Evolutionary conservation across 176 grass and related monocot genomes (phyloP).

Genomic region (Cocos nucifera): DNA sequence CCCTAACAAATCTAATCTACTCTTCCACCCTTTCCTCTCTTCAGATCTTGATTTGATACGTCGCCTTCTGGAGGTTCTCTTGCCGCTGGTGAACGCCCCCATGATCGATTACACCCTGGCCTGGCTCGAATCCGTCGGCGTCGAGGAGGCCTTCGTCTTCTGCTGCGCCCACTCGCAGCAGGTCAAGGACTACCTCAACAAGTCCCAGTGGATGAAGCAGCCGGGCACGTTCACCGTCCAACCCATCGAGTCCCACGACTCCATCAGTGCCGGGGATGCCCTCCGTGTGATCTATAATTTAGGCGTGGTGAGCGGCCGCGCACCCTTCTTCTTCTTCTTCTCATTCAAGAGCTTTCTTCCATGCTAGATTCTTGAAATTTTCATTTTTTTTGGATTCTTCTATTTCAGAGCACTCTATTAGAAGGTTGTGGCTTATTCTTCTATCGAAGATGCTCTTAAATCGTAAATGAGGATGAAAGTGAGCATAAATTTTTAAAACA

Average conservation of each 20-base stretch:
- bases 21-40: neutral
- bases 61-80: slow-evolving; percentile 42
- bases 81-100: slow-evolving; percentile 79
- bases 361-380: too few relatives aligned
- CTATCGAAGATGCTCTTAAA: too few relatives aligned
- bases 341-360: too few relatives aligned
- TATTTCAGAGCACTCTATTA: too few relatives aligned
- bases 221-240: slow-evolving; percentile 38
- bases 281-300: slow-evolving; percentile 56
- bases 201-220: slow-evolving; percentile 45
- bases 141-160: slow-evolving; percentile 84
- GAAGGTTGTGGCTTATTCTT: too few relatives aligned
- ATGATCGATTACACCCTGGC: slow-evolving; percentile 90
- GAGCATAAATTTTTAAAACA: too few relatives aligned
- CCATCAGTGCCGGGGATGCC: slow-evolving; percentile 63
- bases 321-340: too few relatives aligned
- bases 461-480: too few relatives aligned
- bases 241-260: slow-evolving; percentile 58
- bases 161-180: slow-evolving; percentile 72
- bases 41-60: neutral
- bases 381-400: too few relatives aligned
- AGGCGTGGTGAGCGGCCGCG: slow-evolving; percentile 29
- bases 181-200: slow-evolving; percentile 70
- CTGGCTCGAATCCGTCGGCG: slow-evolving; percentile 78
- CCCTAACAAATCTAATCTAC: neutral